A percentile compares a stretch with the other conserved stretches of the same genome.
Evolutionary conservation across 495 filamentous ascomycete species (phyloP).

Genomic region (Neurospora sp.): DNA sequence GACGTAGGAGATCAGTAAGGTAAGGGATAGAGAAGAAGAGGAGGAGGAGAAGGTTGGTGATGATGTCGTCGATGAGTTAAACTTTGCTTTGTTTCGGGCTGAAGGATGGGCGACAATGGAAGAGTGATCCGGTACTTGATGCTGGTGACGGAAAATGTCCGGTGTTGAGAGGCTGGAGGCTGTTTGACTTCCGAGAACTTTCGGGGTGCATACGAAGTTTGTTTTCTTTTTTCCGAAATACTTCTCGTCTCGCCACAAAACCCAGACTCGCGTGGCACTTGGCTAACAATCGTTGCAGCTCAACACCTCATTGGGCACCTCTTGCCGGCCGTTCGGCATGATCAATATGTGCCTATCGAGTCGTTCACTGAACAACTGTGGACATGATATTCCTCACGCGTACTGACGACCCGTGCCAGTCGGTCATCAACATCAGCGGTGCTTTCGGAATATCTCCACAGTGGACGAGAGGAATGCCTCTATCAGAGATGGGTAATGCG

Average conservation of each 20-base stretch:
- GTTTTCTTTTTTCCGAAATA: background rate
- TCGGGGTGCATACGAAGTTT: background rate
- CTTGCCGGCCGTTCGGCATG: background rate
- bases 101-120: background rate
- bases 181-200: background rate
- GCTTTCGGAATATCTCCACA: background rate
- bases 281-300: background rate
- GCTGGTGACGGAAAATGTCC: background rate
- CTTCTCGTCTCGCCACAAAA: background rate
- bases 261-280: background rate
- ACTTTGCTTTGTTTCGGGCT: background rate
- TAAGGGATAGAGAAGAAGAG: background rate
- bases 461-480: background rate
- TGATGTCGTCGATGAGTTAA: background rate
- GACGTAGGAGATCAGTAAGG: background rate
- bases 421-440: background rate
- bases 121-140: background rate
- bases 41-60: background rate
- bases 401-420: background rate
- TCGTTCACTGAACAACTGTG: background rate
- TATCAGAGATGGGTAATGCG: background rate
- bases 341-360: background rate
- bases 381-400: background rate
- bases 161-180: background rate
- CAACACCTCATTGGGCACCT: background rate